Conservation (phyloP, 2,329 filamentous ascomycete species). For the Zalaria obscura region DNA sequence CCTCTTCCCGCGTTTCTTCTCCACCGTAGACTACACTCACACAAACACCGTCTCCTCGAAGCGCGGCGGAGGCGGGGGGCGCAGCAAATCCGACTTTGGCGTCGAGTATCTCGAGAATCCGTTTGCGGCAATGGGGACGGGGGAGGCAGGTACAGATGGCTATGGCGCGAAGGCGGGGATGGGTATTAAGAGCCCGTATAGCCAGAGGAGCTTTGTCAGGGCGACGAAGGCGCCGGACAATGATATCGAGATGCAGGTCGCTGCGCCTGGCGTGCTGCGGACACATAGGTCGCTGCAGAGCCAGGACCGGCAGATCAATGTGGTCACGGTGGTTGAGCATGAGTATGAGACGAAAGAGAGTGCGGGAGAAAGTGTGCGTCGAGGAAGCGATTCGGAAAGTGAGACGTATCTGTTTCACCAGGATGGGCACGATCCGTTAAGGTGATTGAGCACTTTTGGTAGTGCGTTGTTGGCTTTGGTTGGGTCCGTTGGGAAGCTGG, state of each 20-base stretch:
- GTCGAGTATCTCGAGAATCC: too few species aligned
- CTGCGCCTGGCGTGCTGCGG: too few species aligned
- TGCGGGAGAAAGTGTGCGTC: background rate
- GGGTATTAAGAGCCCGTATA: background rate
- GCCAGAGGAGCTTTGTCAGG: background rate
- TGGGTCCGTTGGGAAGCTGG: too few species aligned
- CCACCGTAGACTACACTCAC: background rate
- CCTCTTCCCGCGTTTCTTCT: conserved; percentile 6
- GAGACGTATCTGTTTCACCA: background rate
- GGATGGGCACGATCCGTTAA: background rate
- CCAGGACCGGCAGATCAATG: background rate
- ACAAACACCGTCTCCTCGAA: background rate
- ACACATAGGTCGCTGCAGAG: too few species aligned
- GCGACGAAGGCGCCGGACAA: background rate
- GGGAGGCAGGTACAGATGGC: background rate
- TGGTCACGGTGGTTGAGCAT: background rate
- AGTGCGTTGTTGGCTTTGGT: too few species aligned
- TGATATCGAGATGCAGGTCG: background rate
- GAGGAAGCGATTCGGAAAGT: background rate
- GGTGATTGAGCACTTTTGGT: background rate
- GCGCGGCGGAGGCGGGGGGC: too few species aligned
- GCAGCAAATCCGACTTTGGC: too few species aligned
- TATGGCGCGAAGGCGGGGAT: too few species aligned
- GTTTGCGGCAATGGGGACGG: background rate
- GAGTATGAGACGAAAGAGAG: background rate